Percentiles rank a stretch among this genome's conserved stretches.
Evolutionary conservation across 768 basidiomycete species (phyloP).

Genomic region (Postia placenta): DNA sequence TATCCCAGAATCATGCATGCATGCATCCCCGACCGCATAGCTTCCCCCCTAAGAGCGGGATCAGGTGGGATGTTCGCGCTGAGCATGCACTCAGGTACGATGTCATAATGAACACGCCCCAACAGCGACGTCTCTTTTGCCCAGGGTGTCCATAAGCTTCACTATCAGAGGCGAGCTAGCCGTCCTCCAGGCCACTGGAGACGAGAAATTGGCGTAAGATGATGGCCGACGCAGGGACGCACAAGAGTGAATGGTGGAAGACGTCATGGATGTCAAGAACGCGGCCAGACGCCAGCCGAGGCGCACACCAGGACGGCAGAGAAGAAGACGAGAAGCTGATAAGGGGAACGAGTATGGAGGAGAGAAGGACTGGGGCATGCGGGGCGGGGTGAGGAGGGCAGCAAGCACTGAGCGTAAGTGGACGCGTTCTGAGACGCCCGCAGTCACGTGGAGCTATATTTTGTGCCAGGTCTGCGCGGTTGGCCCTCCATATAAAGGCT

Average conservation of each 20-base stretch:
- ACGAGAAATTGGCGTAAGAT: neutral
- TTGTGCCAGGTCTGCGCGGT: neutral
- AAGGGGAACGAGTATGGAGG: slow-evolving; percentile 3
- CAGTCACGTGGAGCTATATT: neutral
- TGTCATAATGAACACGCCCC: neutral
- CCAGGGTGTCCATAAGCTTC: neutral
- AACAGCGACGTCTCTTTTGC: neutral
- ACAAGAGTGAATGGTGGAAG: neutral
- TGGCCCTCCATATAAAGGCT: slow-evolving; percentile 1
- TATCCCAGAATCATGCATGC: too few species aligned
- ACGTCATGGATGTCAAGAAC: neutral
- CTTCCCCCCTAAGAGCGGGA: too few species aligned
- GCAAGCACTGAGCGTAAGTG: neutral
- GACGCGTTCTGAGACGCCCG: neutral
- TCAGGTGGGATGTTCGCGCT: too few species aligned
- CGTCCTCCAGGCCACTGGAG: neutral
- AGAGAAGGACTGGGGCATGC: slow-evolving; percentile 5
- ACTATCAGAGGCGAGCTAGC: neutral
- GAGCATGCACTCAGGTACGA: neutral
- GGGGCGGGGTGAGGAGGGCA: slow-evolving; percentile 1
- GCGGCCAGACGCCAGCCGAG: neutral
- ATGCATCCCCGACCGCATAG: too few species aligned
- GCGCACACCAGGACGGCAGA: neutral
- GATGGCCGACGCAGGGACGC: neutral
- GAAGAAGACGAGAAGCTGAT: neutral